Evolutionary conservation across 139 green algal species (phyloP), one percentile per base, ranked within the genome.

Genomic region (Eudorina sp.): DNA sequence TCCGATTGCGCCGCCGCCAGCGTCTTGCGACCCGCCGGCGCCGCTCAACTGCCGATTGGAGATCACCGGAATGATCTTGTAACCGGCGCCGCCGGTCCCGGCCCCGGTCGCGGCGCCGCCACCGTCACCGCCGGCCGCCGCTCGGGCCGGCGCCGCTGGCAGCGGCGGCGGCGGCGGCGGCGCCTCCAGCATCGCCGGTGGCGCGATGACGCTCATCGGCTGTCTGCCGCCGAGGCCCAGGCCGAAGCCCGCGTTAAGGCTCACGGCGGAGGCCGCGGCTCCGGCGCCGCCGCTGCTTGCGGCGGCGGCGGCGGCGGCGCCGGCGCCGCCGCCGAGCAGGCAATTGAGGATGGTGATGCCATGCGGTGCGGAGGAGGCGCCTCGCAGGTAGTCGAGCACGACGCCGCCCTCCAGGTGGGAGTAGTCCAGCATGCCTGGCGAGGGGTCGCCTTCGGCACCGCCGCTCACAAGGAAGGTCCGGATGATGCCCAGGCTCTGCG

Each of bases 401-500:
- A 73, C 69, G 9, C 40, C 27, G n/a, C 11, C n/a, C 18, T 82
- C 68, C 40, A 79, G 38, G 23, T 53, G 40, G 38, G 70, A 53
- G 25, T 81, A 81, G 38, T 88, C 82, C 4, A 79, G 82, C 82
- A 88, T 77, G 41, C 66, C 66, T 46, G n/a, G 16, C 27, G 5
- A 25, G 45, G 29, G 2, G 46, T 6, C 27, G 36, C 55, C 88
- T 29, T 45, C 40, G 58, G 64, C 3, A 27, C 7, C n/a, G 23
- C 48, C 45, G 0, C 66, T 29, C 29, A 74, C 64, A 73, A 92
- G 80, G 73, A 79, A 89, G 45, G 90, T 92, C 31, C 81, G 81
- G 51, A 92, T 88, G 68, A 92, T 92, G 72, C 90, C 90, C 73
- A 92, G 79, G 38, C 85, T 83, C 41, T 80, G 53, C 6, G 41